phyloP scores from a whole-genome alignment of 192 early-diverging fungal genomes.

The Diversispora epigaea region DNA sequence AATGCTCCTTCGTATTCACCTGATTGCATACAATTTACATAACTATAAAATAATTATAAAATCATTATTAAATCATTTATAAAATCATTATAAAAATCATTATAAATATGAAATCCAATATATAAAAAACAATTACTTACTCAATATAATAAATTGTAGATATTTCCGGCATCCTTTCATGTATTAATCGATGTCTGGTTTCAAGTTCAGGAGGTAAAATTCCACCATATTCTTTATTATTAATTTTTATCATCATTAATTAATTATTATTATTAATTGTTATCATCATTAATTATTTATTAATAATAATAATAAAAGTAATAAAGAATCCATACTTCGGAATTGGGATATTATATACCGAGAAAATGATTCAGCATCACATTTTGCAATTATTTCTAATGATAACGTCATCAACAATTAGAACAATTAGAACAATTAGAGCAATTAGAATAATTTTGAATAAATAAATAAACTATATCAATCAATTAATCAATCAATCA shows the following conservation, averaged over 20 bases:
- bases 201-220: constrained; percentile 26
- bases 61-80: neutral
- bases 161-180: constrained; percentile 24
- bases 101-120: neutral
- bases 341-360: constrained; percentile 26
- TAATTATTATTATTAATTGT: neutral
- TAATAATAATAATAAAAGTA: neutral
- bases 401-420: neutral
- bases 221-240: constrained; percentile 27
- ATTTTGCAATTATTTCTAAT: constrained; percentile 23
- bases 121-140: neutral
- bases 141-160: constrained; percentile 32
- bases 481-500: too few species aligned
- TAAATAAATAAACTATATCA: neutral
- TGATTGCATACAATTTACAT: constrained; percentile 28
- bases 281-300: neutral
- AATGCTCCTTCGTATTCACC: constrained; percentile 32
- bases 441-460: neutral
- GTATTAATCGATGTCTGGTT: constrained; percentile 13
- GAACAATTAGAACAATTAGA: neutral
- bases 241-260: neutral
- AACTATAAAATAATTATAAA: neutral
- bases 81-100: neutral
- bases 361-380: constrained; percentile 19
- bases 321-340: neutral